Conservation (phyloP, 306 rosid species). For the Rosa chinensis region DNA sequence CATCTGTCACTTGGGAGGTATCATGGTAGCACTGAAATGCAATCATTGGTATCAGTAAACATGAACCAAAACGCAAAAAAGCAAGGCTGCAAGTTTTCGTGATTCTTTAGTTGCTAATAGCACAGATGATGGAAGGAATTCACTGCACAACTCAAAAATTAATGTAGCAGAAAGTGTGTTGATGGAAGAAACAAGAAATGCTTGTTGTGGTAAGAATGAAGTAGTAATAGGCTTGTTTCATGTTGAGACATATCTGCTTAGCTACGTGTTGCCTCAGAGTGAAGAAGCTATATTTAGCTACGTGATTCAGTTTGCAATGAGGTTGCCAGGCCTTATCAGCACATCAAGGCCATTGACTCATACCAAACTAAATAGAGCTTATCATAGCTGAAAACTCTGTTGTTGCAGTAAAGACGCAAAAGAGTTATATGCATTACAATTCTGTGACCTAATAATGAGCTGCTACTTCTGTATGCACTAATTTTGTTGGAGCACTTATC, state of each 20-base stretch:
- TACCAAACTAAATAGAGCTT: not conserved
- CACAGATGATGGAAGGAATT: not conserved
- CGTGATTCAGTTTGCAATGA: not conserved
- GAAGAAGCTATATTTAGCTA: not conserved
- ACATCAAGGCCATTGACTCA: not conserved
- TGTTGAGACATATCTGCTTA: not conserved
- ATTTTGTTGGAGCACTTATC: not conserved
- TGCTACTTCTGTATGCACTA: not conserved
- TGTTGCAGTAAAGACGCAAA: not conserved
- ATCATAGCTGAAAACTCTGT: not conserved
- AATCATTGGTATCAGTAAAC: slow-evolving; percentile 20
- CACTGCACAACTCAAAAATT: not conserved
- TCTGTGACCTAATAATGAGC: not conserved
- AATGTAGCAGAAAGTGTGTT: not conserved
- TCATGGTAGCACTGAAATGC: slow-evolving; percentile 87
- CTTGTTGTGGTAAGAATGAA: not conserved
- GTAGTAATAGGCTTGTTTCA: not conserved
- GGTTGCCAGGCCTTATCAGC: not conserved
- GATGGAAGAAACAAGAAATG: not conserved
- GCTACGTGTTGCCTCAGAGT: not conserved
- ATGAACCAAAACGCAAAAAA: not conserved
- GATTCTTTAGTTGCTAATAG: not conserved
- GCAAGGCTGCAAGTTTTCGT: not conserved
- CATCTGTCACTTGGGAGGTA: slow-evolving; percentile 83
- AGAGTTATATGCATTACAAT: not conserved